Evolutionary conservation across 352 stramenopile species (phyloP), one percentile per base, ranked within the genome.

Genomic region (Hyaloperonospora arabidopsidis): DNA sequence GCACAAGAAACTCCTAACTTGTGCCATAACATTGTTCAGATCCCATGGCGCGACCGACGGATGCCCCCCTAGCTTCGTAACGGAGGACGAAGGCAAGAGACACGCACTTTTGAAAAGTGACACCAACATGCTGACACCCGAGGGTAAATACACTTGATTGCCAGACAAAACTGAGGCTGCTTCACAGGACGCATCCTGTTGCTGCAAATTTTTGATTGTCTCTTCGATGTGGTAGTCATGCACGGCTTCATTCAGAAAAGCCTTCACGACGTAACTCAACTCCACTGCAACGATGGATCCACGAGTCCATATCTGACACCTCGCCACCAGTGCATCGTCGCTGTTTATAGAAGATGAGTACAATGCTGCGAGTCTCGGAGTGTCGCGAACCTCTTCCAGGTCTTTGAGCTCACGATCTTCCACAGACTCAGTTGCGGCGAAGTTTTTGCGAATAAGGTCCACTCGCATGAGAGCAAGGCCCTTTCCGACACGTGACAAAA

Each of bases 161-260:
- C 47, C 45, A 18, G 41, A 58, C 22, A 52, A n/a, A 22, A 47
- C 49, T 28, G 41, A 11, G 1, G 10, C 21, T 8, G 46, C 45
- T 38, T 63, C 53, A 49, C 45, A 36, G 28, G 13, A 50, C 14
- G 22, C 18, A 45, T 53, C 48, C 25, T 29, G 25, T 7, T 29
- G 25, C 28, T 69, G 44, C 13, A 71, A 36, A 32, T 76, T 68
- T 45, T 57, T 63, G 32, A 90, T 58, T 1, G 57, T 77, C 6
- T 58, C 52, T 57, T 95, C 82, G 14, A 93, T 88, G n/a, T 75
- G 66, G 49, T 84, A 90, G 44, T 95, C 84, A 28, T 76, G 81
- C 36, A 95, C 40, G 7, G 82, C 72, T 72, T 95, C 80, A 18
- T 89, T 74, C 15, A 95, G 17, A 39, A 84, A 84, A 12, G 68